Evolutionary conservation across 495 filamentous ascomycete genomes (phyloP), one percentile per base, ranked within the genome.

Genomic region (Penicillium goetzii): DNA sequence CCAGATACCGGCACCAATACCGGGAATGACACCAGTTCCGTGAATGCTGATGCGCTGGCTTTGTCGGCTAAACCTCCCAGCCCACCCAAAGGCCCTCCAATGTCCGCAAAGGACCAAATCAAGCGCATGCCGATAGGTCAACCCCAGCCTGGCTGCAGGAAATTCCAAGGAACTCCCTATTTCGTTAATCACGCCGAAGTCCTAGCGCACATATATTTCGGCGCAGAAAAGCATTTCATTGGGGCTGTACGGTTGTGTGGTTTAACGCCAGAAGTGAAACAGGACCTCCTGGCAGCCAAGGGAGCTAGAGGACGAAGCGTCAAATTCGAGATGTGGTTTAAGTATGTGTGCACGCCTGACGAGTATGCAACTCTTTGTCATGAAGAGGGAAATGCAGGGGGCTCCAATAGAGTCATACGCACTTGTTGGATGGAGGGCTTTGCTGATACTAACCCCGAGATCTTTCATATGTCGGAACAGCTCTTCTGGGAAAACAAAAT

Each of bases 221-320:
- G 82, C 2, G 59, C 70, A n/a, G 62, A 76, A 1, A 74, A 66
- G 23, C 67, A 62, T 19, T 51, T 64, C 0, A 59, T 83, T 32
- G 83, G 81, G 6, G n/a, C 63, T 26, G 71, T 76, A 28, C 74
- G 72, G 23, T 59, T 85, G 14, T 78, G 76, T 60, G 81, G 80
- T 21, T 56, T 80, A 15, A 58, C 40, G 11, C 21, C 0, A 17
- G 6, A 26, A 0, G 59, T 58, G 11, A 68, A 63, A 56, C 28
- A 21, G 8, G 67, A 75, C 23, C 61, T 84, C 0, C 10, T 32
- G 0, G 26, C 47, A 14, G 17, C 25, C 32, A 63, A 61, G 41
- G 54, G 33, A 6, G 12, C 19, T 0, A 15, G 21, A 12, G 28
- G 47, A n/a, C 8, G 19, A 15, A 1, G 19, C 67, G 8, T 9